Evolutionary conservation across 179 eudicot species (phyloP).

Genomic region (Gypsophila paniculata): DNA sequence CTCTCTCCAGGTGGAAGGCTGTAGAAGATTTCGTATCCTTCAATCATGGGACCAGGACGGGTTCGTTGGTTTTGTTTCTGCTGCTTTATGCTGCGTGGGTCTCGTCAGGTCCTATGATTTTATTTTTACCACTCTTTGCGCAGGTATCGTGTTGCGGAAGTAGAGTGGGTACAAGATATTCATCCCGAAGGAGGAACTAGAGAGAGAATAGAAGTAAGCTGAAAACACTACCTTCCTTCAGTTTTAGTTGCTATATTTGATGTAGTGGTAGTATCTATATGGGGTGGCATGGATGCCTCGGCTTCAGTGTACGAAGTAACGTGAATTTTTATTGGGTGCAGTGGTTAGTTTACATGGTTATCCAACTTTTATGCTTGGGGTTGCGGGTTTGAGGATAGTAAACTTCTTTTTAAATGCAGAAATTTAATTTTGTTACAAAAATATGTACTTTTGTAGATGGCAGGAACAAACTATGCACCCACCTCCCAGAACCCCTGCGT

Average conservation of each 20-base stretch:
- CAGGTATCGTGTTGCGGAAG: constrained; percentile 88
- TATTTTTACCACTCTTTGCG: constrained; percentile 15
- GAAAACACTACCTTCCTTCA: background rate
- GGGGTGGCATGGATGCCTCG: no score
- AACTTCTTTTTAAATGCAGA: no score
- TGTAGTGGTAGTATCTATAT: background rate
- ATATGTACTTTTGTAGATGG: no score
- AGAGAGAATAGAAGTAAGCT: constrained; percentile 61
- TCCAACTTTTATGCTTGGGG: no score
- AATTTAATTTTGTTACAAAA: no score
- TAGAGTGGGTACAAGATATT: constrained; percentile 72
- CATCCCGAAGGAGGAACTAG: constrained; percentile 61
- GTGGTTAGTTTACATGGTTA: no score
- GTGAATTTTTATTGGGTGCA: no score
- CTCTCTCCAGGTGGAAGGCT: constrained; percentile 73
- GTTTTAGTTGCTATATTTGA: background rate
- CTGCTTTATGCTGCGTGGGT: constrained; percentile 1
- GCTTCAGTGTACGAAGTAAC: no score
- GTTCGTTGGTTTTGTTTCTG: constrained; percentile 38
- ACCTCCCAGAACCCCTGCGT: no score
- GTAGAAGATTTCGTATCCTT: constrained; percentile 76
- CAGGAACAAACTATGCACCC: no score
- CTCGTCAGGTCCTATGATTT: background rate
- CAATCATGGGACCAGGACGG: constrained; percentile 96
- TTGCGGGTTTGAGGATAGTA: no score